Base-by-base conservation (phyloP, 768 basidiomycete genomes). In the Suillus sp. region DNA sequence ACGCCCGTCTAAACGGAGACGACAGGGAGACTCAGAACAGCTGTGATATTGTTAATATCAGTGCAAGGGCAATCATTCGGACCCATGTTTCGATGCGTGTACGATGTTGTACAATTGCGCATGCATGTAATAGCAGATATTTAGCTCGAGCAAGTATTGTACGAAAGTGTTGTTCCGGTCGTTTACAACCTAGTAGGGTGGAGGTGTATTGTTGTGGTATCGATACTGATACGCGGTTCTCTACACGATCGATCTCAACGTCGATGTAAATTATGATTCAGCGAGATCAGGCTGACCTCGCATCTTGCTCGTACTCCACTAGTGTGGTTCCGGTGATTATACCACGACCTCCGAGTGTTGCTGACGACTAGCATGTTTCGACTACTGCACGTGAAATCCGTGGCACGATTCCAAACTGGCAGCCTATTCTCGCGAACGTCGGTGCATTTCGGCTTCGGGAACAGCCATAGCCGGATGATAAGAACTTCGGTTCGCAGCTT, bases 1-100 rank as follows among this genome's bases (percentile, higher is more conserved):
- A 53, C 51, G 51, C 51, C 11, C 32, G 30, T 2, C 32, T 53
- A 53, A 53, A 53, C 51, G 51, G 51, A 53, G 51, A 53, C 51
- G 51, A 34, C 51, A n/a, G 20, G 51, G 51, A n/a, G 51, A 53
- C 20, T 32, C 20, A 11, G 51, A 53, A n/a, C 0, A 53, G 32
- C 6, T 34, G n/a, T 34, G 51, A 53, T 48, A 25, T 53, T 32
- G 30, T 6, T 51, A 20, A 51, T 32, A n/a, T 53, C 20, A 53
- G 5, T 32, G 20, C 51, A 53, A 53, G 11, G 14, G 9, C 50
- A 6, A 30, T 18, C 1, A n/a, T n/a, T 20, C 5, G 20, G 10
- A 53, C 20, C 27, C 51, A 7, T 53, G 20, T 13, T 53, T 53
- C n/a, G 51, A 53, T 6, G 32, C 51, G 3, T 53, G 51, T n/a